A percentile compares a stretch with the other conserved stretches of the same genome.
Evolutionary conservation across 2,329 filamentous ascomycete species (phyloP).

Genomic region (Stachybotrys elegans): DNA sequence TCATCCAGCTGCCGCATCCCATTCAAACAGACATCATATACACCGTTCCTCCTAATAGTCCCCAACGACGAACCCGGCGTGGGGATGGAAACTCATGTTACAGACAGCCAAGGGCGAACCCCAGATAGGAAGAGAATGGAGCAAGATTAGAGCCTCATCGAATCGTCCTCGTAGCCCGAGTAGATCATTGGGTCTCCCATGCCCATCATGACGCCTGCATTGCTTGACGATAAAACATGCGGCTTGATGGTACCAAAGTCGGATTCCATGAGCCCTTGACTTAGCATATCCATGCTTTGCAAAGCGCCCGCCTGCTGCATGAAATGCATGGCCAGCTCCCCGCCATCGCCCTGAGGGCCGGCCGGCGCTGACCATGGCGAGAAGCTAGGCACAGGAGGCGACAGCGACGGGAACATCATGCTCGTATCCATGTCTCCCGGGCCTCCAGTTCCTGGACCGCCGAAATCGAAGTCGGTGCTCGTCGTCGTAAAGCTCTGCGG

Average conservation of each 20-base stretch:
- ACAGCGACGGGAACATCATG: slow-evolving; percentile 28
- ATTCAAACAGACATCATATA: too few species aligned
- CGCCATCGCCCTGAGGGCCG: slow-evolving; percentile 11
- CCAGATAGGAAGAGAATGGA: too few species aligned
- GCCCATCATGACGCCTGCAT: slow-evolving; percentile 52
- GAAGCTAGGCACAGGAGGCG: slow-evolving; percentile 28
- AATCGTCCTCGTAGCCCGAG: slow-evolving; percentile 43
- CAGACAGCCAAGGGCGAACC: too few species aligned
- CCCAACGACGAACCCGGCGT: too few species aligned
- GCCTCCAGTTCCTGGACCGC: slow-evolving; percentile 15
- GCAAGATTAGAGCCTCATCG: slow-evolving; percentile 36
- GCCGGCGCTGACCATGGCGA: slow-evolving; percentile 17
- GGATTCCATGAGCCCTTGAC: slow-evolving; percentile 44
- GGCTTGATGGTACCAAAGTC: slow-evolving; percentile 53
- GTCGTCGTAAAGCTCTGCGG: slow-evolving; percentile 44
- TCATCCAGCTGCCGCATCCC: too few species aligned
- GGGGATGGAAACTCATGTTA: too few species aligned
- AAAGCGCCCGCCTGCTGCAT: slow-evolving; percentile 36
- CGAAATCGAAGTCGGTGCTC: slow-evolving; percentile 31
- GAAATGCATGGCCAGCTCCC: slow-evolving; percentile 32
- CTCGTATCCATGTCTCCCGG: slow-evolving; percentile 26
- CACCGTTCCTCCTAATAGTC: too few species aligned
- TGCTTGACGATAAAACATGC: slow-evolving; percentile 45
- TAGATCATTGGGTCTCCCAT: slow-evolving; percentile 57
- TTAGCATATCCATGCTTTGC: slow-evolving; percentile 40